phyloP scores from a whole-genome alignment of 169 alveolate genomes.

The Plasmodium yoelii region DNA sequence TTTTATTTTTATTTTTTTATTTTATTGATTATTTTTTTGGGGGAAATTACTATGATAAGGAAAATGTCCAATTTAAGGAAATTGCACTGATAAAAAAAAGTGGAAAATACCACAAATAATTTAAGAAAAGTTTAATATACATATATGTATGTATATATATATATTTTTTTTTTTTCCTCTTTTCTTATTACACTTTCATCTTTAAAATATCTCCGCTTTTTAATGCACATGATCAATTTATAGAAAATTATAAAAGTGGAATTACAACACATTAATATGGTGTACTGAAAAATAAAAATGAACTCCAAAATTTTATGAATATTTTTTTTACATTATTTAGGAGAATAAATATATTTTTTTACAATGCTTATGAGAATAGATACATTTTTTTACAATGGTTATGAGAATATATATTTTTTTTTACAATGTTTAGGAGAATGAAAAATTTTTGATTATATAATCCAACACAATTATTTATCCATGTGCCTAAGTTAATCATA shows the following conservation, averaged over 20 bases:
- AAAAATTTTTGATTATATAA: constrained; percentile 90
- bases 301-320: constrained; percentile 2
- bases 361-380: constrained; percentile 74
- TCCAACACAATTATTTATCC: constrained; percentile 92
- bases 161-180: background rate
- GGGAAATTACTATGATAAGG: constrained; percentile 24
- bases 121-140: background rate
- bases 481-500: constrained; percentile 69
- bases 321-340: background rate
- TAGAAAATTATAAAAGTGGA: constrained; percentile 26
- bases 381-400: no score
- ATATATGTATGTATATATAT: no score
- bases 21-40: no score
- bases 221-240: constrained; percentile 39
- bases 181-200: constrained; percentile 11
- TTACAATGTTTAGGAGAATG: constrained; percentile 73
- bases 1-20: background rate
- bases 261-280: constrained; percentile 35
- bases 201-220: constrained; percentile 3
- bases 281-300: constrained; percentile 34
- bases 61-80: constrained; percentile 24
- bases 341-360: background rate
- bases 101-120: background rate
- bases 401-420: background rate
- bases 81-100: constrained; percentile 34